Evolutionary conservation across 192 early-diverging fungal species (phyloP), one percentile per base, ranked within the genome.

Genomic region (Coemansia interrupta): DNA sequence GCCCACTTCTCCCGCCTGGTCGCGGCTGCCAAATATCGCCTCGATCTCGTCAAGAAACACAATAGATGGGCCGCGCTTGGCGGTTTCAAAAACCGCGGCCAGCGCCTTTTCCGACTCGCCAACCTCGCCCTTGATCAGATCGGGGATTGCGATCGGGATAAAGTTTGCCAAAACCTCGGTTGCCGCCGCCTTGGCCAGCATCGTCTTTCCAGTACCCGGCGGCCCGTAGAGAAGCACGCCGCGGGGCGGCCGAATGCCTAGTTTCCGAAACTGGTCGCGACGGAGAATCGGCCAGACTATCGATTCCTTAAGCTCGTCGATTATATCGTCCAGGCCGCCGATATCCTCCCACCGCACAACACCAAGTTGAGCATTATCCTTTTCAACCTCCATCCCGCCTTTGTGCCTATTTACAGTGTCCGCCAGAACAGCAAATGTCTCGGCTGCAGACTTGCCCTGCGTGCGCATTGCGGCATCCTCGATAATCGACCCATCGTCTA

Each of bases 1-100:
- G 17, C 83, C 89, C 5, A 88, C 72, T 59, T 86, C 82, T 0
- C 90, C 90, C 49, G 80, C 74, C 8, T 69, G 65, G 5, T 90
- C 91, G 52, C 87, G 78, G 10, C 63, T 67, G 22, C 87, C 83
- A 76, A 96, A 96, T 24, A 98, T 71, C 3, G 92, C 87, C 53
- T 98, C 95, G 44, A 98, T 80, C 64, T 98, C 94, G 68, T 98
- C 95, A 18, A 97, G 80, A 76, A 97, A 97, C 13, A 97, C 68
- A 28, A 97, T 87, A 57, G 84, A 88, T 0, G 95, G 94, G 14
- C 80, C 83, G 47, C 82, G 80, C 23, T 71, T 77, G 2, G 94
- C 95, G 0, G 73, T 83, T 42, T 79, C 70, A 66, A 97, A 97
- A 7, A 89, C 64, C 0, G 73, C 69, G 0, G 85, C 81, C 14